Evolutionary conservation across 208 protist species (phyloP).

Genomic region (Kentomonas sorsogonicus): DNA sequence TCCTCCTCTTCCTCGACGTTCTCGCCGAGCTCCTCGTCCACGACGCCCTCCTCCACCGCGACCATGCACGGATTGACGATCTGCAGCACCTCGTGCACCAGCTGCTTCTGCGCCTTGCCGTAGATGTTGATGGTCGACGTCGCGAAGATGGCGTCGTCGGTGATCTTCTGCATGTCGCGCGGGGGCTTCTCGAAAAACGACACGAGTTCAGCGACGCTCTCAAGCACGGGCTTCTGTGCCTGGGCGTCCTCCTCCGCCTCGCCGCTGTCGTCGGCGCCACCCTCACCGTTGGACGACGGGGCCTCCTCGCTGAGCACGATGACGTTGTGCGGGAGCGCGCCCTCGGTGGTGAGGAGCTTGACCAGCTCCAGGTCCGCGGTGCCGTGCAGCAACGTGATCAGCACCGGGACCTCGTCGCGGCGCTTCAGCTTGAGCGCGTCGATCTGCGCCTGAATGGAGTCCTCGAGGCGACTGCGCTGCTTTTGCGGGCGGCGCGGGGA

Average conservation of each 20-base stretch:
- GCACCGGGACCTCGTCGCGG: slow-evolving; percentile 34
- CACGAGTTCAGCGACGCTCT: slow-evolving; percentile 14
- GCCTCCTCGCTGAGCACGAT: slow-evolving; percentile 34
- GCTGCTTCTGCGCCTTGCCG: slow-evolving; percentile 32
- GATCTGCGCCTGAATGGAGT: slow-evolving; percentile 30
- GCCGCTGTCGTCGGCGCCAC: slow-evolving; percentile 5
- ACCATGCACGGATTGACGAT: slow-evolving; percentile 38
- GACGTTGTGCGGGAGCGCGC: slow-evolving; percentile 41
- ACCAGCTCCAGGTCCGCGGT: slow-evolving; percentile 12
- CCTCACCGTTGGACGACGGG: slow-evolving; percentile 20
- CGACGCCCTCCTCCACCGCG: slow-evolving; percentile 39
- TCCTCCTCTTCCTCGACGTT: slow-evolving; percentile 52
- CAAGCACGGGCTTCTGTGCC: slow-evolving; percentile 11
- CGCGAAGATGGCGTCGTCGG: slow-evolving; percentile 11
- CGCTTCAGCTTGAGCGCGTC: slow-evolving; percentile 21
- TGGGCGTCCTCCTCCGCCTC: background rate
- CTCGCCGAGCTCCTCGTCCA: slow-evolving; percentile 43
- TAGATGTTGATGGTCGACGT: slow-evolving; percentile 32
- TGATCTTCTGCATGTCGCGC: background rate
- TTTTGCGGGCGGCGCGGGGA: background rate
- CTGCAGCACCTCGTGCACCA: slow-evolving; percentile 46
- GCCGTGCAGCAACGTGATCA: slow-evolving; percentile 29
- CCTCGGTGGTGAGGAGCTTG: slow-evolving; percentile 27
- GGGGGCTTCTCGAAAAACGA: background rate
- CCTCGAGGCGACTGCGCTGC: slow-evolving; percentile 16